These are phyloP conservation scores for Neurospora cerealis DNA, from an alignment of 495 filamentous ascomycete species.

Conservation along the genomic window DNA sequence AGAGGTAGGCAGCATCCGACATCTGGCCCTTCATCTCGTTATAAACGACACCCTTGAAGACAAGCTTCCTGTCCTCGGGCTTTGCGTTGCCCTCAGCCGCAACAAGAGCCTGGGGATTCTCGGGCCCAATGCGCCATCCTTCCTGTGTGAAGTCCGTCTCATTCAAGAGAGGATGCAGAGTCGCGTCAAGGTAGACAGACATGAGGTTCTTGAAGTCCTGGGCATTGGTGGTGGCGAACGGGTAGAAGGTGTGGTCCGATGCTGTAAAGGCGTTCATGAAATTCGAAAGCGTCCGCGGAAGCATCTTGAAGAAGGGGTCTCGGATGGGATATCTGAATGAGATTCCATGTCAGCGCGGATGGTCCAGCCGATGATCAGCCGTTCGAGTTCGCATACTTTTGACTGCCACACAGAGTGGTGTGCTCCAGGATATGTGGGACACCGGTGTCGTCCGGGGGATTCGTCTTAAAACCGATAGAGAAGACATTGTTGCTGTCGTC, in stretches of 20 bases:
- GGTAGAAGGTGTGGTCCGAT: constrained; percentile 94
- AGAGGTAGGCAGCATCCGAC: constrained; percentile 93
- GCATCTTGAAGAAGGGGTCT: constrained; percentile 99
- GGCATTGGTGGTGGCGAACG: constrained; percentile 93
- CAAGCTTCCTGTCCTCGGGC: constrained; percentile 47
- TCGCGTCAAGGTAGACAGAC: constrained; percentile 94
- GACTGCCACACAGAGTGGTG: constrained; percentile 91
- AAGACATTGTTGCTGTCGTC: constrained; percentile 99
- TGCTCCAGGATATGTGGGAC: constrained; percentile 97
- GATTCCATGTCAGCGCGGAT: constrained; percentile 12
- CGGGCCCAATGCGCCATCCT: constrained; percentile 90
- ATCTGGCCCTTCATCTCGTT: constrained; percentile 99
- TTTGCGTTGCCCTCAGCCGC: constrained; percentile 31
- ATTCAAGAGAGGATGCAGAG: constrained; percentile 78
- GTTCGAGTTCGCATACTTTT: constrained; percentile 57
- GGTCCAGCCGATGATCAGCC: background rate
- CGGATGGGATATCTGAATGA: constrained; percentile 77
- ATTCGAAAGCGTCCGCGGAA: constrained; percentile 91
- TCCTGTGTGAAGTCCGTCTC: constrained; percentile 91
- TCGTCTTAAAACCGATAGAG: constrained; percentile 97
- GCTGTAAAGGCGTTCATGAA: constrained; percentile 99
- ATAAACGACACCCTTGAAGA: constrained; percentile 98
- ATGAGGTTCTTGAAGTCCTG: constrained; percentile 93
- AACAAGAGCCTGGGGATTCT: constrained; percentile 57
- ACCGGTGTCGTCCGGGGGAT: constrained; percentile 90